A percentile compares a stretch with the other conserved stretches of the same genome.
phyloP scores from a whole-genome alignment of 768 basidiomycete genomes.

The Suillus tomentosus region DNA sequence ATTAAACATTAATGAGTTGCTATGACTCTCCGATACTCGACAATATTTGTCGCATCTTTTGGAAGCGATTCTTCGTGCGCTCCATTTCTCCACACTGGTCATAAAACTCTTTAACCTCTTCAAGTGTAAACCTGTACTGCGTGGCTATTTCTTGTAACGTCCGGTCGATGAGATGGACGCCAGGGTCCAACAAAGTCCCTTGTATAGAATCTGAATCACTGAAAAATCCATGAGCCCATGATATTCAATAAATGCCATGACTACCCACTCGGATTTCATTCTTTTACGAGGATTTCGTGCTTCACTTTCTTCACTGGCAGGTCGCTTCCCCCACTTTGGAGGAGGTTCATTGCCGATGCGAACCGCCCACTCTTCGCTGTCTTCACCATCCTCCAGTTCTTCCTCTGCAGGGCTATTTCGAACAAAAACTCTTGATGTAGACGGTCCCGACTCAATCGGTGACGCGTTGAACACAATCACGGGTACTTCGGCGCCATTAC shows the following conservation, averaged over 20 bases:
- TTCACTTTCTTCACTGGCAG: slow-evolving; percentile 41
- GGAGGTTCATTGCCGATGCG: slow-evolving; percentile 62
- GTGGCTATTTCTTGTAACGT: slow-evolving; percentile 65
- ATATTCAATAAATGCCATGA: slow-evolving; percentile 6
- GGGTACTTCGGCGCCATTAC: slow-evolving; percentile 16
- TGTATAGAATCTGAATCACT: slow-evolving; percentile 5
- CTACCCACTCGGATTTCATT: slow-evolving; percentile 42
- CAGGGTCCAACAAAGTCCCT: not conserved
- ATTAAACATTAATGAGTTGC: not conserved
- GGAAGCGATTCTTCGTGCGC: slow-evolving; percentile 64
- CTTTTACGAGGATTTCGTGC: slow-evolving; percentile 43
- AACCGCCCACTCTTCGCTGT: slow-evolving; percentile 67
- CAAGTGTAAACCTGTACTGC: slow-evolving; percentile 69
- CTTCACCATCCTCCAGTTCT: slow-evolving; percentile 61
- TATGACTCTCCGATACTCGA: slow-evolving; percentile 29
- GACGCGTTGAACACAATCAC: slow-evolving; percentile 29
- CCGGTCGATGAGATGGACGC: slow-evolving; percentile 67
- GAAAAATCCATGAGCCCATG: not conserved
- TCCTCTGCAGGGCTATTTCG: slow-evolving; percentile 58
- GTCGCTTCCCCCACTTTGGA: slow-evolving; percentile 71
- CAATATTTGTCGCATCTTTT: slow-evolving; percentile 59
- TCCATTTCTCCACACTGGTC: slow-evolving; percentile 73
- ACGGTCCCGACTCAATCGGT: slow-evolving; percentile 29
- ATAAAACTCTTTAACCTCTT: slow-evolving; percentile 80
- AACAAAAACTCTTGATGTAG: slow-evolving; percentile 24